Evolutionary conservation across 176 grass and related monocot species (phyloP), one percentile per base, ranked within the genome.

Genomic region (Pontederia paniculata): DNA sequence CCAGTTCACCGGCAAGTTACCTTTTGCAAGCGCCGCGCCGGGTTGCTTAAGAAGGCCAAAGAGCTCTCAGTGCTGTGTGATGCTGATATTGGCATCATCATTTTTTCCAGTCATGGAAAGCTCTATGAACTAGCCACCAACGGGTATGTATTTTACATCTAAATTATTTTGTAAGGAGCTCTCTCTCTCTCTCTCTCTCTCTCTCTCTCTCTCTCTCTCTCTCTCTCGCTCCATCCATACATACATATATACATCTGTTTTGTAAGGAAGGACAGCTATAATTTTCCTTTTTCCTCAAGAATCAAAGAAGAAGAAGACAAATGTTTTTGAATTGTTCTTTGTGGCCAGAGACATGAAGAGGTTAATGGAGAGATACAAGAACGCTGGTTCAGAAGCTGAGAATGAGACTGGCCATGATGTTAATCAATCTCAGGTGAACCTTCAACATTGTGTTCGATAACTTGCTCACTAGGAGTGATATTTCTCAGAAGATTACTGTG

Each of bases 281-380:
- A 20, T 12, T 59, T 2, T 25, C 7, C 28, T 37, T 12, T 59
- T 2, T 25, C 7, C 28, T 37, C 28, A 37, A 37, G 28, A 1
- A 37, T 37, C 28, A 37, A 37, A 37, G 28, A 6, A 37, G 28
- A 37, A 37, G 28, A 6, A 37, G 28, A 2, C 22, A 15, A 59
- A 21, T 37, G 12, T 72, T 47, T 17, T 60, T 12, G 37, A 7
- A 37, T 31, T 69, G 4, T 23, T 54, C 53, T 42, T 37, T 37
- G 7, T 37, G 28, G 7, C 28, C 64, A 96, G 90, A 23, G 83
- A 76, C 0, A 89, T 96, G 85, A 82, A 89, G 13, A 74, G 58
- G 1, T 72, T 96, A 70, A 83, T 96, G 67, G 82, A 86, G 45
- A 96, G 76, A 79, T 96, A 96, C 85, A 96, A 78, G 70, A 83